These are phyloP conservation scores for Cichorium intybus DNA, from an alignment of 140 eudicot genomes.

Conservation along the genomic window DNA sequence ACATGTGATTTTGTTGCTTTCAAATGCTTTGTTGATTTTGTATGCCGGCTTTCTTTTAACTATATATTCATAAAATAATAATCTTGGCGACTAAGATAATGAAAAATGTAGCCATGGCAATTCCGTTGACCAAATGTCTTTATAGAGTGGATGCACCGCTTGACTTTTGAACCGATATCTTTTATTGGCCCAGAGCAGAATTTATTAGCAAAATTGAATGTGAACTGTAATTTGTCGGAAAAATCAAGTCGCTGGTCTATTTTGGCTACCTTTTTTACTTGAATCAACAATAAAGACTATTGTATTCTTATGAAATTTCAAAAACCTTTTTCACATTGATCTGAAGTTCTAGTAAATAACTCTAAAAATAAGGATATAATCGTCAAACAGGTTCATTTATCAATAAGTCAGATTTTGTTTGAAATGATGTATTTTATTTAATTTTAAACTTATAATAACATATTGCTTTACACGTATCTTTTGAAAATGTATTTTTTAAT, in stretches of 20 bases:
- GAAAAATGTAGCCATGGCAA: neutral
- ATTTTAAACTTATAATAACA: too few species aligned
- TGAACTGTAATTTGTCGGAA: neutral
- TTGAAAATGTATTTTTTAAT: too few species aligned
- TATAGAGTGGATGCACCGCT: constrained; percentile 20
- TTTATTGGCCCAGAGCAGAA: constrained; percentile 10
- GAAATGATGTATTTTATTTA: too few species aligned
- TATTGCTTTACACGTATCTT: too few species aligned
- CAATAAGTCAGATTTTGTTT: too few species aligned
- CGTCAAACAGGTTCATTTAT: too few species aligned
- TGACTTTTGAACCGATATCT: constrained; percentile 22
- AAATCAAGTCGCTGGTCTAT: constrained; percentile 19
- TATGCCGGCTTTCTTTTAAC: neutral
- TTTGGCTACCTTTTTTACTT: constrained; percentile 11
- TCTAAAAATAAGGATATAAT: too few species aligned
- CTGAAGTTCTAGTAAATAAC: too few species aligned
- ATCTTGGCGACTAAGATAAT: neutral
- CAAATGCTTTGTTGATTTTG: neutral
- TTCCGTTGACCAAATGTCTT: constrained; percentile 17
- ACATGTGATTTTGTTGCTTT: neutral
- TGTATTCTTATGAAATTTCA: too few species aligned
- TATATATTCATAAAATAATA: neutral
- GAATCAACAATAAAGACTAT: neutral
- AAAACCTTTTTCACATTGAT: too few species aligned
- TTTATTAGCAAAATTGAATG: constrained; percentile 6